phyloP scores from a whole-genome alignment of 306 rosid genomes.

The Fragaria iinumae region DNA sequence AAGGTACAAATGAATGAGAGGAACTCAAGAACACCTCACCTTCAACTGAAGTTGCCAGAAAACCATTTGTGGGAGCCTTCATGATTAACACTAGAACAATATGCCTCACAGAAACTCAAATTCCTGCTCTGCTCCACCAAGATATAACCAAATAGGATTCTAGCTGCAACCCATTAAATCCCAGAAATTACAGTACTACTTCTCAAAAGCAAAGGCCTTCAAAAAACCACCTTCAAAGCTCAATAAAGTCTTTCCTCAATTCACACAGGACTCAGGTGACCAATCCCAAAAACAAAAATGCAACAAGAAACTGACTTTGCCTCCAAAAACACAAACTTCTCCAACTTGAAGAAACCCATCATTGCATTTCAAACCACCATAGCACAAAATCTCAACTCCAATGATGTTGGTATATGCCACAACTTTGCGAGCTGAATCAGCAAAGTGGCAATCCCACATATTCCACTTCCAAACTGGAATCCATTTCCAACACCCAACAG shows the following conservation, averaged over 20 bases:
- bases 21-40: conserved; percentile 48
- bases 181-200: conserved; percentile 32
- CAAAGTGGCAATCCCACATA: conserved; percentile 11
- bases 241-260: conserved; percentile 21
- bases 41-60: conserved; percentile 67
- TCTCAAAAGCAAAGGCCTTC: conserved; percentile 24
- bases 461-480: conserved; percentile 16
- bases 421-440: conserved; percentile 29
- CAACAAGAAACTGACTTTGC: conserved; percentile 27
- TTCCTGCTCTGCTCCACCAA: conserved; percentile 32
- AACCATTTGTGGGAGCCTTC: conserved; percentile 80
- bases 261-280: conserved; percentile 24
- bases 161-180: conserved; percentile 35
- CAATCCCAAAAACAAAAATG: conserved; percentile 35
- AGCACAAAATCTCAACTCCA: conserved; percentile 18
- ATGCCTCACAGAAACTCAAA: conserved; percentile 33
- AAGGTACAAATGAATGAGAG: not conserved
- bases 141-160: conserved; percentile 33
- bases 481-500: conserved; percentile 5
- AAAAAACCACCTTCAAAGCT: conserved; percentile 27
- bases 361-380: conserved; percentile 25
- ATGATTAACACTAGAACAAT: conserved; percentile 40
- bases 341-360: conserved; percentile 26
- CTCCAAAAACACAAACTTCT: conserved; percentile 21
- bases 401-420: conserved; percentile 4